These are phyloP conservation scores for Coemansia umbellata DNA, from an alignment of 192 early-diverging fungal genomes.

Conservation along the genomic window DNA sequence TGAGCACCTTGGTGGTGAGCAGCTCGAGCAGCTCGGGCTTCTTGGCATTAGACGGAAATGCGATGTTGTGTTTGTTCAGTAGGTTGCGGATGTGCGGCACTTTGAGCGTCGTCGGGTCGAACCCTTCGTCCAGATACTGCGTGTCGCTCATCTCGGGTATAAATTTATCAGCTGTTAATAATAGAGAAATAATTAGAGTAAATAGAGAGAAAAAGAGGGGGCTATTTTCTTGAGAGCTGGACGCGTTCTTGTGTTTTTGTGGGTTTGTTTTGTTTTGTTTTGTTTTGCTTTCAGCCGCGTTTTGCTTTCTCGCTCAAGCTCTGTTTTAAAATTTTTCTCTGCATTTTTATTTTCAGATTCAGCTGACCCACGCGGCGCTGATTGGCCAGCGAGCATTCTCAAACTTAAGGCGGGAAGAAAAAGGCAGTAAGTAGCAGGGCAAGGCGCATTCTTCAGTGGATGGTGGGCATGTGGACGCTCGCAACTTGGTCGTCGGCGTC, in stretches of 20 bases:
- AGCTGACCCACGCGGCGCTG: too few relatives aligned
- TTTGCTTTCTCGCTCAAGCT: background rate
- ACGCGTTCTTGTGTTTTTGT: too few relatives aligned
- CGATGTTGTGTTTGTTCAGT: constrained; percentile 37
- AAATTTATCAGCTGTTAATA: too few relatives aligned
- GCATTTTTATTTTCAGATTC: background rate
- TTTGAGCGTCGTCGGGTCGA: constrained; percentile 40
- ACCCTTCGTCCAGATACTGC: constrained; percentile 41
- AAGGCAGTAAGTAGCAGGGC: too few relatives aligned
- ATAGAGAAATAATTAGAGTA: constrained; percentile 5
- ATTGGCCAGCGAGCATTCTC: too few relatives aligned
- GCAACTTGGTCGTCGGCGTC: constrained; percentile 63
- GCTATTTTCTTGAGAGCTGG: too few relatives aligned
- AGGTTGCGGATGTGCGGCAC: constrained; percentile 35
- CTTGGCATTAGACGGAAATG: constrained; percentile 39
- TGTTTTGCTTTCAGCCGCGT: too few relatives aligned
- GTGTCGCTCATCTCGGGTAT: constrained; percentile 10
- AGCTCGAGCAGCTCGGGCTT: constrained; percentile 36
- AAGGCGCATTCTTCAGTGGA: too few relatives aligned
- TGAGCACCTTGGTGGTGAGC: constrained; percentile 13
- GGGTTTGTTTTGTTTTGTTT: too few relatives aligned
- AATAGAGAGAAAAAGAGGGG: background rate
- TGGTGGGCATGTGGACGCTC: constrained; percentile 87
- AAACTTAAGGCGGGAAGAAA: too few relatives aligned
- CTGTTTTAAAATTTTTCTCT: constrained; percentile 3